Conservation (phyloP, 176 grass and related monocot genomes). For the Triticum monococcum region DNA sequence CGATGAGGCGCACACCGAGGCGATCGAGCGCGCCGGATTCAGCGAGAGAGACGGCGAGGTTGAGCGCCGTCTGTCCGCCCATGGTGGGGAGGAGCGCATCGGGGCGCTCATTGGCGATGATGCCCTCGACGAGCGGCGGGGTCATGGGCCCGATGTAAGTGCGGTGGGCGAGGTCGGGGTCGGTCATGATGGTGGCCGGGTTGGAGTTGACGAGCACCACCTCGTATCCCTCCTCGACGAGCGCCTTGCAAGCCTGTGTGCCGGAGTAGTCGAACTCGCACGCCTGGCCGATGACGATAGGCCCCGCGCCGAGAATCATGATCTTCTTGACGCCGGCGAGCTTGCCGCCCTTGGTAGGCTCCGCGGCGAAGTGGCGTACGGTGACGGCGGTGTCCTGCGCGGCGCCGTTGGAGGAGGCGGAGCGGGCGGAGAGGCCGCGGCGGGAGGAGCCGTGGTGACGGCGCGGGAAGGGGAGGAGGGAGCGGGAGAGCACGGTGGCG, state of each 20-base stretch:
- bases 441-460: not conserved
- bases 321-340: constrained; percentile 88
- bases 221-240: constrained; percentile 84
- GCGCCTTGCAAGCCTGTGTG: constrained; percentile 97
- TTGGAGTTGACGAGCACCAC: constrained; percentile 96
- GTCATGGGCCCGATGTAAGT: constrained; percentile 99
- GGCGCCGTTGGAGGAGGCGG: constrained; percentile 11
- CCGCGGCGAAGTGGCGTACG: constrained; percentile 25
- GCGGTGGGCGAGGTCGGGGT: constrained; percentile 86
- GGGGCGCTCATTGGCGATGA: constrained; percentile 77
- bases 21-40: constrained; percentile 75
- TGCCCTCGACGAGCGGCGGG: constrained; percentile 67
- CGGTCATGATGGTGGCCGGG: constrained; percentile 98
- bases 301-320: constrained; percentile 89
- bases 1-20: constrained; percentile 70
- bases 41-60: constrained; percentile 83
- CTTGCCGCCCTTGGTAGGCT: constrained; percentile 28
- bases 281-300: constrained; percentile 94
- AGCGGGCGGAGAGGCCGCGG: constrained; percentile 6
- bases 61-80: constrained; percentile 97
- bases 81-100: constrained; percentile 92
- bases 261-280: constrained; percentile 99
- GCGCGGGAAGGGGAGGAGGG: constrained; percentile 10
- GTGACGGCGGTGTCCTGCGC: constrained; percentile 30
- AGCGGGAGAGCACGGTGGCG: not conserved